Base-by-base conservation (phyloP, 371 early-diverging fungal genomes). In the Batkoa obscura region DNA sequence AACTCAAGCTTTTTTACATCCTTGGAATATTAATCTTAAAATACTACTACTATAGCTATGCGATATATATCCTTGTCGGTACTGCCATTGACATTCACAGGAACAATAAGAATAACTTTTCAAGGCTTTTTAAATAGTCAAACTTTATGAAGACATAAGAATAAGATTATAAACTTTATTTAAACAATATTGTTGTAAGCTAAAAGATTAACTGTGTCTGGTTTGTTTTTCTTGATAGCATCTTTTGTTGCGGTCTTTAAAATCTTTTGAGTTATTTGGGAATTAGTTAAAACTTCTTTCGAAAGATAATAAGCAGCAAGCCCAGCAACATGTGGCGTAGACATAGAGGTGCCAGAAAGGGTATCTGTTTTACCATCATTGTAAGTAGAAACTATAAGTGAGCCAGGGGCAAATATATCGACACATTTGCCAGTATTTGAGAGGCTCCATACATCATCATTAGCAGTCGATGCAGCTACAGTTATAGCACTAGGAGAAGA, bases 351-450 rank as follows among this genome's bases (percentile, higher is more conserved):
- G 4, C 75, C 75, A 30, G 69, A 68, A 50, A 65, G 56, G 17
- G 50, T 57, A 10, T 56, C 65, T 17, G 37, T 23, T 17, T 15
- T 12, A 8, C 2, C 8, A 6, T 8, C 32, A 32, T 15, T 51
- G 17, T 8, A 50, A 10, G 46, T 4, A 2, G 45, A 33, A 4
- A 43, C 43, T 33, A 51, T 37, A 23, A 37, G 12, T 23, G 9
- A n/a, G 2, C 99, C 99, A 43, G 94, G 52, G 17, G 50, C 42
- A 46, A 66, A 72, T 66, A 88, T 68, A 59, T 86, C 83, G 15
- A 88, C 88, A 63, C 89, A 88, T 23, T 65, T 69, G 2, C 91
- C 92, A 57, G 68, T 71, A 58, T 88, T 84, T 31, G 84, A 82
- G 66, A 83, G 88, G 31, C 61, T 70, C 6, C 86, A 81, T 36